Conservation (phyloP, 148 eudicot genomes). For the Vaccinium darrowii region DNA sequence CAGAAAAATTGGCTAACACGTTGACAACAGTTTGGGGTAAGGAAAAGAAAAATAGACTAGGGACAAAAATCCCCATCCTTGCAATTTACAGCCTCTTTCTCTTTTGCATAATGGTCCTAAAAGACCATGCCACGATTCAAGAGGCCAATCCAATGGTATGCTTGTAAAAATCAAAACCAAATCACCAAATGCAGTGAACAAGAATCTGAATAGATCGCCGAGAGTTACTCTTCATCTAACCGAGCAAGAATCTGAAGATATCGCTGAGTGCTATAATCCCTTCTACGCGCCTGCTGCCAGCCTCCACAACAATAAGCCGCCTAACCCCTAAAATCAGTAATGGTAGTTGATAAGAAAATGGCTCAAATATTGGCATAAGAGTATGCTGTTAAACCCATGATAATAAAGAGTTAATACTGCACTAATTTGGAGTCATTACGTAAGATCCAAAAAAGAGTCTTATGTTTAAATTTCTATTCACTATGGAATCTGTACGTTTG, state of each 20-base stretch:
- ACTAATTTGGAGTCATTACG: background rate
- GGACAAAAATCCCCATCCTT: slow-evolving; percentile 11
- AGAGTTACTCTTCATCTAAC: slow-evolving; percentile 21
- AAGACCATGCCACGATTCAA: slow-evolving; percentile 17
- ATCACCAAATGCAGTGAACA: background rate
- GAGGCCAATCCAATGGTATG: slow-evolving; percentile 34
- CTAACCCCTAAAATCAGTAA: slow-evolving; percentile 48
- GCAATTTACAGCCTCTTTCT: slow-evolving; percentile 28
- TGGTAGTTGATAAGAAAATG: background rate
- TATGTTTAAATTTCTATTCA: background rate
- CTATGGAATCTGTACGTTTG: too few species aligned
- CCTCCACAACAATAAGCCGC: slow-evolving; percentile 62
- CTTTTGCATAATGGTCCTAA: slow-evolving; percentile 18
- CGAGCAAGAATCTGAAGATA: slow-evolving; percentile 46
- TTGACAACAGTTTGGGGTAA: background rate
- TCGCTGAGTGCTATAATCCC: slow-evolving; percentile 58
- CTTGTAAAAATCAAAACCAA: slow-evolving; percentile 1
- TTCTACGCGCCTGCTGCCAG: slow-evolving; percentile 66
- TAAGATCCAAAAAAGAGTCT: background rate
- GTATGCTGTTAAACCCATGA: background rate
- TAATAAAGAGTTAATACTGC: background rate
- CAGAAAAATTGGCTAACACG: slow-evolving; percentile 15
- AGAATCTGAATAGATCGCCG: background rate
- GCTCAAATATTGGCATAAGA: background rate
- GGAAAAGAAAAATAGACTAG: slow-evolving; percentile 15